Percentiles rank a stretch among this genome's conserved stretches.
These are phyloP conservation scores for Lenzites betulinus DNA, from an alignment of 768 basidiomycete genomes.

Conservation along the genomic window DNA sequence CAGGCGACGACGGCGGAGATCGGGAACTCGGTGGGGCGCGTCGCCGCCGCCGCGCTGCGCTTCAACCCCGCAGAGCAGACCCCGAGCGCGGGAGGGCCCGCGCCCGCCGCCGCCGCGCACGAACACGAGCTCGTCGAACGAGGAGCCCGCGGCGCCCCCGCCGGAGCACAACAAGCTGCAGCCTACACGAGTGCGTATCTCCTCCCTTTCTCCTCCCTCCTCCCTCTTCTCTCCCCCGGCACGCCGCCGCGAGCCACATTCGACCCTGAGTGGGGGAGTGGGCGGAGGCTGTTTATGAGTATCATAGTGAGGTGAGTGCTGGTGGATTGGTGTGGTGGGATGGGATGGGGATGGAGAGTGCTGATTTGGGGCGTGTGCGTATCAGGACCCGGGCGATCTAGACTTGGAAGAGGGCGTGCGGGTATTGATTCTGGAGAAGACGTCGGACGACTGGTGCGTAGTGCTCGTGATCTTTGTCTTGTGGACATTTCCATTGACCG, in stretches of 20 bases:
- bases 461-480: no score
- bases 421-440: slow-evolving; percentile 63
- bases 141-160: slow-evolving; percentile 17
- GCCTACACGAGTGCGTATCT: slow-evolving; percentile 22
- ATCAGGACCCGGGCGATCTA: slow-evolving; percentile 78
- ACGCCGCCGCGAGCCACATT: no score
- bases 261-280: slow-evolving; percentile 70
- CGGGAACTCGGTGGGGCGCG: slow-evolving; percentile 48
- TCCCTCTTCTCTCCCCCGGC: neutral
- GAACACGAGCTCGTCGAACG: slow-evolving; percentile 19
- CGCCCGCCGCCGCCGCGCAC: slow-evolving; percentile 29
- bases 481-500: no score
- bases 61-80: slow-evolving; percentile 5
- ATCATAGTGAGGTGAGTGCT: slow-evolving; percentile 55
- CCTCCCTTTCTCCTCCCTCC: neutral
- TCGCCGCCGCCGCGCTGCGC: slow-evolving; percentile 54
- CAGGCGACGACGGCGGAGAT: slow-evolving; percentile 38
- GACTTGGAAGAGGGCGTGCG: slow-evolving; percentile 55
- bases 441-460: slow-evolving; percentile 78
- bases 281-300: slow-evolving; percentile 80
- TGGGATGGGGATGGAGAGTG: neutral
- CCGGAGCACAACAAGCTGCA: slow-evolving; percentile 23
- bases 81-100: slow-evolving; percentile 18
- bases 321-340: no score
- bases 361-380: slow-evolving; percentile 4